Evolutionary conservation across 2,329 filamentous ascomycete genomes (phyloP).

Genomic region (Colletotrichum costaricense): DNA sequence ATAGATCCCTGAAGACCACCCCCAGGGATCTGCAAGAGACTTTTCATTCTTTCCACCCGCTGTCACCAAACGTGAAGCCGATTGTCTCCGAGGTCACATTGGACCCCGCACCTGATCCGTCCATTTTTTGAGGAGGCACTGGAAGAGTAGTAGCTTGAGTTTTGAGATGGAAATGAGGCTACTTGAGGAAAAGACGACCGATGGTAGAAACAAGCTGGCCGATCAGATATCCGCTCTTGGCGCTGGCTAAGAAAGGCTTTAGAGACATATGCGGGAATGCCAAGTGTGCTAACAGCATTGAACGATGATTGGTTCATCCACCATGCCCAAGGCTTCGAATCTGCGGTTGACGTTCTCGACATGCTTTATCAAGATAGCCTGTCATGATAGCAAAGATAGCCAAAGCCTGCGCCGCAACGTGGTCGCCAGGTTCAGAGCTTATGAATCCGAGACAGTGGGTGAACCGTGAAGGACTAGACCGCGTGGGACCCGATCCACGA

Average conservation of each 20-base stretch:
- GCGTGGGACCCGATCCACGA: conserved; percentile 8
- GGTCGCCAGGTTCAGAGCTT: not conserved
- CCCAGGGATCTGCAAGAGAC: conserved; percentile 7
- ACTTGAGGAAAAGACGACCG: not conserved
- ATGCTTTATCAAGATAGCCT: conserved; percentile 14
- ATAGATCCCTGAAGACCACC: conserved; percentile 12
- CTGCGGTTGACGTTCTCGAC: not conserved
- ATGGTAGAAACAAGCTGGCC: not conserved
- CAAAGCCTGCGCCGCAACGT: not conserved
- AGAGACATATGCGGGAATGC: not conserved
- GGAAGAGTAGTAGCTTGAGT: not conserved
- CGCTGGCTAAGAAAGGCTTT: not conserved
- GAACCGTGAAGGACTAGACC: not conserved
- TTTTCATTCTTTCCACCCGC: not conserved
- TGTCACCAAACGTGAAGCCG: conserved; percentile 1
- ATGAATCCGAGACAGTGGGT: conserved; percentile 1
- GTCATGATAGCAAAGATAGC: conserved; percentile 27
- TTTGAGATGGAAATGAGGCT: not conserved
- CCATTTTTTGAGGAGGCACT: not conserved
- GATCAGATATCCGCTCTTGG: not conserved
- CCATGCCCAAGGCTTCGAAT: not conserved
- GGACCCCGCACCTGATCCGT: conserved; percentile 23
- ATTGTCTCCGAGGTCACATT: conserved; percentile 20
- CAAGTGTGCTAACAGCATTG: not conserved
- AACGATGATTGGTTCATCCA: not conserved